Evolutionary conservation across 805 yeast genomes (phyloP).

Genomic region (Candida argentea): DNA sequence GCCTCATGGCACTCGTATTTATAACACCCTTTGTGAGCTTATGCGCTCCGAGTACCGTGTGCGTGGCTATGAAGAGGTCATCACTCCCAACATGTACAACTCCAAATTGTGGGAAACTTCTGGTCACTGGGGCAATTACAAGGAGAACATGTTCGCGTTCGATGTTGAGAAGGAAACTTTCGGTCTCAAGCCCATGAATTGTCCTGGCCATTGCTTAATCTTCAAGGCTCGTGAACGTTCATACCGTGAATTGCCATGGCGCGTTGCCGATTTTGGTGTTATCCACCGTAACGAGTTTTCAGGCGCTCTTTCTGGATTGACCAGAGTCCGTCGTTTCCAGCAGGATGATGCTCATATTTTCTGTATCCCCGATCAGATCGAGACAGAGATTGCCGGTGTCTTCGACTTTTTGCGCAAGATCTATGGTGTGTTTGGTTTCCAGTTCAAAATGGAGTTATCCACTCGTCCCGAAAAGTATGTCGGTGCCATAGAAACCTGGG

Average conservation of each 20-base stretch:
- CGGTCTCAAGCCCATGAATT: constrained; percentile 92
- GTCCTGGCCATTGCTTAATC: constrained; percentile 89
- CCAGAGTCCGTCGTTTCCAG: constrained; percentile 97
- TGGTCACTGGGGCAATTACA: constrained; percentile 97
- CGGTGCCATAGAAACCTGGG: constrained; percentile 93
- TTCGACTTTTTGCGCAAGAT: constrained; percentile 79
- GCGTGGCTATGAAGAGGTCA: constrained; percentile 97
- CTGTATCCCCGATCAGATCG: constrained; percentile 90
- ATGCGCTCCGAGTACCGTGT: constrained; percentile 76
- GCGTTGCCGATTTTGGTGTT: constrained; percentile 97
- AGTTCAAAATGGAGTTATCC: constrained; percentile 92
- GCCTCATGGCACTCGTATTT: constrained; percentile 98
- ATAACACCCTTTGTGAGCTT: constrained; percentile 74
- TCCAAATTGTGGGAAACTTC: constrained; percentile 97
- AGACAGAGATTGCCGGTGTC: constrained; percentile 68
- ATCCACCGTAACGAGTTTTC: constrained; percentile 93
- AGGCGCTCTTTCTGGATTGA: constrained; percentile 84
- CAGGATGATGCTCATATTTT: constrained; percentile 98
- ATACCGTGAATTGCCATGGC: constrained; percentile 95
- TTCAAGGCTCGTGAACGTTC: constrained; percentile 91
- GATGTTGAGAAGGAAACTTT: constrained; percentile 93
- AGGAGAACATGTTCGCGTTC: constrained; percentile 94
- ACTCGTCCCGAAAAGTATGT: constrained; percentile 96
- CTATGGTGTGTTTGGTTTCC: constrained; percentile 89
- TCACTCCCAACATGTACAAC: constrained; percentile 98